Conservation (phyloP, 495 filamentous ascomycete genomes). For the Penicillium flavigenum region DNA sequence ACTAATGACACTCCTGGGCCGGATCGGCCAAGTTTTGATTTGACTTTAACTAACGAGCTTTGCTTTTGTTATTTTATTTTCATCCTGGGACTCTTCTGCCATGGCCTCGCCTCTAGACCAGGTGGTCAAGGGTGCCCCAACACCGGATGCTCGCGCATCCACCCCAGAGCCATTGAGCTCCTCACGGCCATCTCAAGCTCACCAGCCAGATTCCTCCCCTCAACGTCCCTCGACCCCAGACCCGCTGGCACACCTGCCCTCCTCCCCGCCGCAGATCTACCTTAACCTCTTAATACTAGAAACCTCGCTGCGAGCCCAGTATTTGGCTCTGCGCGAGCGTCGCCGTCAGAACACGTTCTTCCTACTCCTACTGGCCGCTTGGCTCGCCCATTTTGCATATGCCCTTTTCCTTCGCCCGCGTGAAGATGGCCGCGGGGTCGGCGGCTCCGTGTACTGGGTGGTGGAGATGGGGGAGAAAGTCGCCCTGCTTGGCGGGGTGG, state of each 20-base stretch:
- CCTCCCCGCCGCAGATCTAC: conserved; percentile 95
- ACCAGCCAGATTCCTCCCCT: conserved; percentile 36
- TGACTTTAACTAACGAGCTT: background rate
- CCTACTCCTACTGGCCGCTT: conserved; percentile 69
- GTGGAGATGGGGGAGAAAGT: conserved; percentile 86
- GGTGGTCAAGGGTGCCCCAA: conserved; percentile 78
- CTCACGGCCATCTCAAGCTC: conserved; percentile 22
- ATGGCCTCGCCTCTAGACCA: conserved; percentile 74
- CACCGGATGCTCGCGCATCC: conserved; percentile 46
- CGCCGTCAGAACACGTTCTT: conserved; percentile 96
- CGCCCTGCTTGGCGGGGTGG: conserved; percentile 79
- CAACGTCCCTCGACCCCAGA: conserved; percentile 55
- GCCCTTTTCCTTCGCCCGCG: conserved; percentile 84
- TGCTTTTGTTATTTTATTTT: background rate
- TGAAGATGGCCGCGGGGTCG: conserved; percentile 85
- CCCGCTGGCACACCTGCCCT: conserved; percentile 78
- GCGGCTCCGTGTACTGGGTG: conserved; percentile 94
- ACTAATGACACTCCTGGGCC: conserved; percentile 23
- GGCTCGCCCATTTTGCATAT: conserved; percentile 82
- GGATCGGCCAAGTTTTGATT: conserved; percentile 31
- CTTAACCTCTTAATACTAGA: conserved; percentile 97
- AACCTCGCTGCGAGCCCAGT: conserved; percentile 88
- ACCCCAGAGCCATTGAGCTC: conserved; percentile 40
- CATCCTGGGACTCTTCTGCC: conserved; percentile 8
- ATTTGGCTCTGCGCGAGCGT: conserved; percentile 82